phyloP scores from a whole-genome alignment of 2,329 filamentous ascomycete genomes.

The Proliferodiscus dingleyae region DNA sequence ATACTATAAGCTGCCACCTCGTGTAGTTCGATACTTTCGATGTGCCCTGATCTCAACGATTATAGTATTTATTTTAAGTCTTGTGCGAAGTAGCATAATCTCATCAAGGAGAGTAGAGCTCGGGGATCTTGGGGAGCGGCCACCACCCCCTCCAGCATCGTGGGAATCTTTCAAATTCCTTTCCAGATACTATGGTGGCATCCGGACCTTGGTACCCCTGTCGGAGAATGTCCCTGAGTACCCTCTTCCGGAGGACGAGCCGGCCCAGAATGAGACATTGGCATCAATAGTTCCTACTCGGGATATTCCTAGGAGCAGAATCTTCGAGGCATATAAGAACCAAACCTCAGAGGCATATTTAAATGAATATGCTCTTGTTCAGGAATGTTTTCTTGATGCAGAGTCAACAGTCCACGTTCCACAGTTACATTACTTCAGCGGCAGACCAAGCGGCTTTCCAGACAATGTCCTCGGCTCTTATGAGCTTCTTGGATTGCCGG shows the following conservation, averaged over 20 bases:
- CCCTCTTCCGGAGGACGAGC: slow-evolving; percentile 60
- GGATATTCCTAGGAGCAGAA: slow-evolving; percentile 42
- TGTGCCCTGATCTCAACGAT: slow-evolving; percentile 64
- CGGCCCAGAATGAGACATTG: slow-evolving; percentile 37
- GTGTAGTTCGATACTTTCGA: slow-evolving; percentile 73
- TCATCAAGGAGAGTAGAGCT: slow-evolving; percentile 59
- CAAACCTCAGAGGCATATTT: slow-evolving; percentile 46
- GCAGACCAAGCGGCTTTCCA: slow-evolving; percentile 79
- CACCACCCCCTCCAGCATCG: slow-evolving; percentile 55
- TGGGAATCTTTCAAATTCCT: slow-evolving; percentile 88
- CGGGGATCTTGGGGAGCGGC: slow-evolving; percentile 53
- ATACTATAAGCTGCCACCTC: slow-evolving; percentile 52
- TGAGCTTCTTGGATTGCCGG: slow-evolving; percentile 68
- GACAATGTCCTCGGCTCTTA: slow-evolving; percentile 84
- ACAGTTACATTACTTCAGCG: slow-evolving; percentile 66
- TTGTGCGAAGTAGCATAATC: slow-evolving; percentile 68
- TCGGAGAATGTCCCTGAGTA: slow-evolving; percentile 74
- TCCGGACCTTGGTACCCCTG: slow-evolving; percentile 64
- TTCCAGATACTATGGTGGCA: slow-evolving; percentile 83
- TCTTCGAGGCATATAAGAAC: slow-evolving; percentile 59
- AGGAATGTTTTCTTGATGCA: slow-evolving; percentile 74
- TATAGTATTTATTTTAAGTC: slow-evolving; percentile 68
- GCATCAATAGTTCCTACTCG: slow-evolving; percentile 33
- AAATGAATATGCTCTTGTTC: slow-evolving; percentile 45
- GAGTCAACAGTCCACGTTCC: slow-evolving; percentile 63